Conservation (phyloP, 192 early-diverging fungal genomes). For the Podila epicladia region DNA sequence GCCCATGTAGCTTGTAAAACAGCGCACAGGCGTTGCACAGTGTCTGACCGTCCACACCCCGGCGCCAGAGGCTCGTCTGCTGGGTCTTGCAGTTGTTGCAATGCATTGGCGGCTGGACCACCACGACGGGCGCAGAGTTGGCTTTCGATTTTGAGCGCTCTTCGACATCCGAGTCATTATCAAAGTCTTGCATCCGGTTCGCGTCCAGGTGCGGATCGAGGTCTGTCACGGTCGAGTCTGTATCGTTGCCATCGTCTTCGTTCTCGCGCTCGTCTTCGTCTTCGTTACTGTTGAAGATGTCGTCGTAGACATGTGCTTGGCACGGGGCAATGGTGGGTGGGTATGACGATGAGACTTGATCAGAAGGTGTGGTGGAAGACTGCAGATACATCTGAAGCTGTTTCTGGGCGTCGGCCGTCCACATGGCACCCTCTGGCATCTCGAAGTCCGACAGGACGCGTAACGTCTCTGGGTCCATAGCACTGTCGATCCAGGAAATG, state of each 20-base stretch:
- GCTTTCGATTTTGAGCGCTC: too few relatives aligned
- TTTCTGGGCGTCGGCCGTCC: too few relatives aligned
- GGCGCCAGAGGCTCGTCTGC: slow-evolving; percentile 90
- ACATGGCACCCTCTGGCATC: too few relatives aligned
- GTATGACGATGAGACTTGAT: too few relatives aligned
- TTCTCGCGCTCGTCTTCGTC: neutral
- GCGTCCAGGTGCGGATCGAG: neutral
- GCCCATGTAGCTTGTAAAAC: slow-evolving; percentile 91
- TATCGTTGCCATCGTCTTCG: neutral
- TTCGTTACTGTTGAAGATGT: neutral
- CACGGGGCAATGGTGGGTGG: too few relatives aligned
- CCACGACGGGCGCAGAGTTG: neutral
- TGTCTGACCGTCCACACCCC: slow-evolving; percentile 79
- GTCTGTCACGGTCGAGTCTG: neutral
- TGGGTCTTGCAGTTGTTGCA: slow-evolving; percentile 88
- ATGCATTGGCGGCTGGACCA: slow-evolving; percentile 12
- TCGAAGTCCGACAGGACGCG: too few relatives aligned
- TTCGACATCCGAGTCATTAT: neutral
- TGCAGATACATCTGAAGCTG: too few relatives aligned
- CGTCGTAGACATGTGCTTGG: too few relatives aligned
- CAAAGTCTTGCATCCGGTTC: neutral
- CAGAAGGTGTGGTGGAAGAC: too few relatives aligned
- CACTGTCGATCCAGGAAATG: too few relatives aligned
- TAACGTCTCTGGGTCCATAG: too few relatives aligned
- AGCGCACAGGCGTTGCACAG: slow-evolving; percentile 97